Percentiles rank a stretch among this genome's conserved stretches.
Conservation (phyloP, 164 flowering plant species). For the Dillenia suffruticosa region DNA sequence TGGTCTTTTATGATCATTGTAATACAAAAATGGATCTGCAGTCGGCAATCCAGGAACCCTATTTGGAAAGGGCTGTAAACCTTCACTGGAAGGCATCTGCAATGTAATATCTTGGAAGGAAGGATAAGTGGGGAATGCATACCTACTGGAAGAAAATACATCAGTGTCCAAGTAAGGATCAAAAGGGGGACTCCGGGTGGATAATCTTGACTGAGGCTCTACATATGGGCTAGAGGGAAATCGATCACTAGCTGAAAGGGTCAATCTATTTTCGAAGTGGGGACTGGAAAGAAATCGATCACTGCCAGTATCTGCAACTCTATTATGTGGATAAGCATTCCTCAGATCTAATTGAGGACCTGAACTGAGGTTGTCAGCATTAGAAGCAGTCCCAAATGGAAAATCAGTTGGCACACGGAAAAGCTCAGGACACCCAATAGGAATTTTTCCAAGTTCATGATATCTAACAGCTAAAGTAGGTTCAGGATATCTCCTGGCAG, state of each 20-base stretch:
- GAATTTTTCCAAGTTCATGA: conserved; percentile 20
- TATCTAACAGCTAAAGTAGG: background rate
- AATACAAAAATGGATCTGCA: conserved; percentile 11
- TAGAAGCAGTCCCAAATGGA: conserved; percentile 14
- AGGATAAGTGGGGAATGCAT: conserved; percentile 7
- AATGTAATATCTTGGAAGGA: conserved; percentile 11
- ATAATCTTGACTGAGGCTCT: conserved; percentile 5
- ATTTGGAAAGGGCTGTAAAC: conserved; percentile 4
- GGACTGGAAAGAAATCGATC: conserved; percentile 12
- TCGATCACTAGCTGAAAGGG: conserved; percentile 2
- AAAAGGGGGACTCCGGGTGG: background rate
- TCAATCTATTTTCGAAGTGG: conserved; percentile 9
- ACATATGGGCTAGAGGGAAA: background rate
- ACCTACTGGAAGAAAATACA: conserved; percentile 11
- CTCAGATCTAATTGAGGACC: conserved; percentile 12
- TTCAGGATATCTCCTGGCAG: conserved; percentile 8
- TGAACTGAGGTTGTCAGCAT: conserved; percentile 13
- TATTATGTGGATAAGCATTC: conserved; percentile 10
- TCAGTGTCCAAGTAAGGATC: conserved; percentile 10
- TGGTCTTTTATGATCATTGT: conserved; percentile 23
- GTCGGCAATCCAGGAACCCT: conserved; percentile 13
- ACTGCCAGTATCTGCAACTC: conserved; percentile 1
- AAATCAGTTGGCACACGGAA: conserved; percentile 47
- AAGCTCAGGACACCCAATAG: conserved; percentile 37
- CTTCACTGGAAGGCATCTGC: conserved; percentile 7